Percentiles rank a stretch among this genome's conserved stretches.
Evolutionary conservation across 2,329 filamentous ascomycete genomes (phyloP).

Genomic region (Hypoxylon sp.): DNA sequence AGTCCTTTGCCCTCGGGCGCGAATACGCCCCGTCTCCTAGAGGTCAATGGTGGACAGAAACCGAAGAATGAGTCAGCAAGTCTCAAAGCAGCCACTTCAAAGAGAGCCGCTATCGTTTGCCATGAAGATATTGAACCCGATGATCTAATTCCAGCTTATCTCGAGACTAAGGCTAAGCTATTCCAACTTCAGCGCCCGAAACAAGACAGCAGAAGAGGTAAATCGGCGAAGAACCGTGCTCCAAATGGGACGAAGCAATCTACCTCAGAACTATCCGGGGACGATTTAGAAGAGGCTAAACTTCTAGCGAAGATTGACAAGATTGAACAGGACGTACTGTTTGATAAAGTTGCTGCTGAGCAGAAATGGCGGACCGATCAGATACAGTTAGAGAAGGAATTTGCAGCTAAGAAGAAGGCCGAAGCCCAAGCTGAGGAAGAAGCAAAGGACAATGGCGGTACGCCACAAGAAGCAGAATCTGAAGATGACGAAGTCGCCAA

Average conservation of each 20-base stretch:
- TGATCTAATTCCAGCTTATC: conserved; percentile 79
- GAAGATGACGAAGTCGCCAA: conserved; percentile 64
- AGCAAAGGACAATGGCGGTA: conserved; percentile 51
- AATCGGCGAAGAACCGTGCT: conserved; percentile 44
- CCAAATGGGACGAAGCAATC: conserved; percentile 10
- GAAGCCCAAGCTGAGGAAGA: conserved; percentile 51
- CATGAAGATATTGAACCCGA: conserved; percentile 82
- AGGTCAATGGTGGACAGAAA: conserved; percentile 52
- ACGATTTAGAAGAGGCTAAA: conserved; percentile 69
- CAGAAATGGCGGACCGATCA: conserved; percentile 73
- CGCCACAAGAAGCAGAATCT: conserved; percentile 45
- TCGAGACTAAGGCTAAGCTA: conserved; percentile 79
- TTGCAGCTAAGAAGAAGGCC: conserved; percentile 61
- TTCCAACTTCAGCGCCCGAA: conserved; percentile 71
- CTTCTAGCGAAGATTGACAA: conserved; percentile 79
- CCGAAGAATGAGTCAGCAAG: conserved; percentile 55
- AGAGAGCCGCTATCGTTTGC: conserved; percentile 64
- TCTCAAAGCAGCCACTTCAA: conserved; percentile 52
- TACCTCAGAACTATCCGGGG: conserved; percentile 45
- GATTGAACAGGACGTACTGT: conserved; percentile 83
- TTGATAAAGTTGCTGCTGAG: conserved; percentile 76
- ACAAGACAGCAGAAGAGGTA: conserved; percentile 60
- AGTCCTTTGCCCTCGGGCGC: conserved; percentile 64
- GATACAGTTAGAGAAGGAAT: conserved; percentile 72
- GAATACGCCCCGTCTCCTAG: conserved; percentile 62